Conservation (phyloP, 2,329 filamentous ascomycete species). For the Amesomyces nigricolor region DNA sequence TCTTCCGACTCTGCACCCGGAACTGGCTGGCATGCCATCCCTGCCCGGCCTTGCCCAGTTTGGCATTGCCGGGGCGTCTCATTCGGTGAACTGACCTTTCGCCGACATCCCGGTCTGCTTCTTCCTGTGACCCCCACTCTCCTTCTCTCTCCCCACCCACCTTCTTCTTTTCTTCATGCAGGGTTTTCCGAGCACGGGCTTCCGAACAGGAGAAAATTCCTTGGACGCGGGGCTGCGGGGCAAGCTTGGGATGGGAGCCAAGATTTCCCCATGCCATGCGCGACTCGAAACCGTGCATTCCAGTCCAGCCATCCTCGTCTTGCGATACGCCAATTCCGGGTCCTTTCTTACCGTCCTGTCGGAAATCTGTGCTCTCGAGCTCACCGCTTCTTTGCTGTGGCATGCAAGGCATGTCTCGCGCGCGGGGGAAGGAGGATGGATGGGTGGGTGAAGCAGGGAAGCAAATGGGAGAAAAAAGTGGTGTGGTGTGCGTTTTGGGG, state of each 20-base stretch:
- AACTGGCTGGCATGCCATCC: neutral
- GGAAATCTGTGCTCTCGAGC: neutral
- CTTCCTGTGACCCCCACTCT: slow-evolving; percentile 9
- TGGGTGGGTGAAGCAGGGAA: neutral
- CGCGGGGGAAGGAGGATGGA: neutral
- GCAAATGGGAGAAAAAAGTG: neutral
- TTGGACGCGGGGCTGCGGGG: slow-evolving; percentile 3
- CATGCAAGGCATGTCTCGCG: slow-evolving; percentile 1
- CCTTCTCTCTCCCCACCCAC: neutral
- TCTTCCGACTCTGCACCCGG: neutral
- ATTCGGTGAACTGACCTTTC: slow-evolving; percentile 16
- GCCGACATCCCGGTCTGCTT: neutral
- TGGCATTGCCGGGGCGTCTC: slow-evolving; percentile 11
- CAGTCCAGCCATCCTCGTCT: neutral
- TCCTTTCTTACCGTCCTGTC: neutral
- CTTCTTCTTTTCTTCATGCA: neutral
- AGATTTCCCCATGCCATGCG: neutral
- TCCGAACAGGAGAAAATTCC: neutral
- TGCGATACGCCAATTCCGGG: slow-evolving; percentile 8
- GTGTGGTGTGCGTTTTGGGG: neutral
- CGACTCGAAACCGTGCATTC: too few relatives aligned
- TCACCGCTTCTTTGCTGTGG: slow-evolving; percentile 5
- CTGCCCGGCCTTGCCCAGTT: slow-evolving; percentile 11
- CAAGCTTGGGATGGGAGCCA: too few relatives aligned
- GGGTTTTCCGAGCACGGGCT: slow-evolving; percentile 5